Evolutionary conservation across 2,329 filamentous ascomycete genomes (phyloP).

Genomic region (Aureobasidium pullulans): DNA sequence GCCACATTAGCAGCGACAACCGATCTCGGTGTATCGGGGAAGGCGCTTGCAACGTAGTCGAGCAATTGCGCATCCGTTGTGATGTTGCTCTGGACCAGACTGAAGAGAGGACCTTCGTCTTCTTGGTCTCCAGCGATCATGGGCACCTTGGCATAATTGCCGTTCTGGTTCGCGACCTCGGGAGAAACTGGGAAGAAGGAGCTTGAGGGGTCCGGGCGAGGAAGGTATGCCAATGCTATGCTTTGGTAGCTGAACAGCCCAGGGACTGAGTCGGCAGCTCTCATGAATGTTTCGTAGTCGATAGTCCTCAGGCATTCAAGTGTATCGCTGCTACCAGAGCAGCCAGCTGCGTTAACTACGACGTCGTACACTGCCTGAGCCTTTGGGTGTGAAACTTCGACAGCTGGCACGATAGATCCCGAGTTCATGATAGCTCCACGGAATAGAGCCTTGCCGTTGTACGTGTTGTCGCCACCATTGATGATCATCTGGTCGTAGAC

Average conservation of each 20-base stretch:
- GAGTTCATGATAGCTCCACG: constrained; percentile 72
- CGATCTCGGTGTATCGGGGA: constrained; percentile 45
- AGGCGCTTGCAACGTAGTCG: constrained; percentile 58
- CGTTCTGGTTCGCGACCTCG: constrained; percentile 47
- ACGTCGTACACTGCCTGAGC: constrained; percentile 49
- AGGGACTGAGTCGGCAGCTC: constrained; percentile 63
- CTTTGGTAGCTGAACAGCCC: constrained; percentile 60
- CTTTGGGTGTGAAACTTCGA: constrained; percentile 57
- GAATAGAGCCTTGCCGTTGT: constrained; percentile 70
- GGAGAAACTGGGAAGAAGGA: constrained; percentile 54
- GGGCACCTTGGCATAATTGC: constrained; percentile 53
- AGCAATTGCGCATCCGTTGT: constrained; percentile 53
- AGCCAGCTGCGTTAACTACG: constrained; percentile 42
- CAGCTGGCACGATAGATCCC: constrained; percentile 47
- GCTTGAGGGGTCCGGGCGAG: constrained; percentile 57
- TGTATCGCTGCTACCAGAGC: constrained; percentile 33
- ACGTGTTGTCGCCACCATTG: constrained; percentile 64
- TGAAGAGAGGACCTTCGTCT: constrained; percentile 71
- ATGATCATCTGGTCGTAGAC: constrained; percentile 70
- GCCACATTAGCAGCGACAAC: constrained; percentile 49
- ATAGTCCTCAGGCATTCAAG: constrained; percentile 42
- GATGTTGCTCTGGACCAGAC: constrained; percentile 61
- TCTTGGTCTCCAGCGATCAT: constrained; percentile 68
- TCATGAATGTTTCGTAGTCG: constrained; percentile 44
- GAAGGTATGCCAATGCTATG: constrained; percentile 65